These are phyloP conservation scores for Glycine soja DNA, from an alignment of 306 rosid genomes.

Conservation along the genomic window DNA sequence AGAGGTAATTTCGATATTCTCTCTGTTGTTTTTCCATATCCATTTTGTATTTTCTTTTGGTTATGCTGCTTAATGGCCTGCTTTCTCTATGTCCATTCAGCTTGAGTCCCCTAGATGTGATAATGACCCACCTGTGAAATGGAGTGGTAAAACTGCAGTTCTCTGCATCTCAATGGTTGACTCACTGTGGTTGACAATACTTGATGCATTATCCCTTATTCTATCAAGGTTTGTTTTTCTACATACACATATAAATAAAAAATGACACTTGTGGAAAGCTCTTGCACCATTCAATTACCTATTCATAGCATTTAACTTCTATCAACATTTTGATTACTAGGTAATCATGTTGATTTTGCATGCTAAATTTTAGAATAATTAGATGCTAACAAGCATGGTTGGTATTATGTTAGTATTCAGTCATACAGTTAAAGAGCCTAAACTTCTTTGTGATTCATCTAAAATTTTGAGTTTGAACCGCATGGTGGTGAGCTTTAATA, in stretches of 20 bases:
- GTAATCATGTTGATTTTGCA: slow-evolving; percentile 37
- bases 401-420: slow-evolving; percentile 9
- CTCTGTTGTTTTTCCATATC: slow-evolving; percentile 5
- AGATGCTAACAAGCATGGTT: not conserved
- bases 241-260: slow-evolving; percentile 6
- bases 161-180: slow-evolving; percentile 96
- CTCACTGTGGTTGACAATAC: slow-evolving; percentile 91
- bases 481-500: slow-evolving; percentile 7
- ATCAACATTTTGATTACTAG: slow-evolving; percentile 8
- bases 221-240: slow-evolving; percentile 73
- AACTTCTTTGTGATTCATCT: slow-evolving; percentile 23
- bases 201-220: slow-evolving; percentile 91
- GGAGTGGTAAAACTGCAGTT: slow-evolving; percentile 74
- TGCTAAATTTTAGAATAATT: not conserved
- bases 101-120: slow-evolving; percentile 92
- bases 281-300: slow-evolving; percentile 23
- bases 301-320: slow-evolving; percentile 9
- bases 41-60: slow-evolving; percentile 39
- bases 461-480: slow-evolving; percentile 25
- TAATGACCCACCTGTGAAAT: slow-evolving; percentile 69
- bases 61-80: slow-evolving; percentile 42
- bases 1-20: slow-evolving; percentile 66
- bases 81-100: slow-evolving; percentile 56
- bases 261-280: slow-evolving; percentile 17
- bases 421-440: not conserved